Evolutionary conservation across 352 stramenopile species (phyloP), one percentile per base, ranked within the genome.

Genomic region (Blastocystis sp.): DNA sequence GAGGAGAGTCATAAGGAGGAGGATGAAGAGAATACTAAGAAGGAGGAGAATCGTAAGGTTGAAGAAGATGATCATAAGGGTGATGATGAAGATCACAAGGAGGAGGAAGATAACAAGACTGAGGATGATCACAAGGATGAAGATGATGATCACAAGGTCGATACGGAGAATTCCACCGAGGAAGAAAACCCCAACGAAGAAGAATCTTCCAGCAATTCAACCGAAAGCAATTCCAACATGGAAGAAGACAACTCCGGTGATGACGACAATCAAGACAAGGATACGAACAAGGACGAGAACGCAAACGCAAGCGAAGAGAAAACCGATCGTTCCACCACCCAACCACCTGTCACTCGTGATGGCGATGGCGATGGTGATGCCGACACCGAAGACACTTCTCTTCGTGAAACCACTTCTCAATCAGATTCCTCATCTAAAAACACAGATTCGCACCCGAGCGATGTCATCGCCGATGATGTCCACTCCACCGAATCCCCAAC

Each of bases 181-280:
- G 32, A 49, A 48, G 42, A 78, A 40, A 42, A 57, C 16, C 48
- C n/a, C 7, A 34, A 59, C 40, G 40, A 54, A 59, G 42, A 78
- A 78, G 67, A 61, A 69, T 34, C 48, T n/a, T n/a, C n/a, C n/a
- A n/a, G n/a, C n/a, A n/a, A n/a, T n/a, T 51, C 44, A 51, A 51
- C 8, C 8, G 18, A 8, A 18, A 18, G 8, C 44, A 18, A 51
- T 51, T 51, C 44, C 8, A 18, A 51, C 8, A 51, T 8, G 8
- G 44, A 51, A 8, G 18, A 51, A 51, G 18, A 51, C 44, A 18
- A 8, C 44, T 8, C 18, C 44, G 44, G 18, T 0, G 14, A 0
- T 6, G 32, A 48, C 21, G 61, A 72, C 11, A 46, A n/a, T 48
- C 14, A 46, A 51, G 34, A 51, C 29, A 24, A 48, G 3, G 61